Conservation (phyloP, 2,329 filamentous ascomycete species). For the Alternaria alternata region DNA sequence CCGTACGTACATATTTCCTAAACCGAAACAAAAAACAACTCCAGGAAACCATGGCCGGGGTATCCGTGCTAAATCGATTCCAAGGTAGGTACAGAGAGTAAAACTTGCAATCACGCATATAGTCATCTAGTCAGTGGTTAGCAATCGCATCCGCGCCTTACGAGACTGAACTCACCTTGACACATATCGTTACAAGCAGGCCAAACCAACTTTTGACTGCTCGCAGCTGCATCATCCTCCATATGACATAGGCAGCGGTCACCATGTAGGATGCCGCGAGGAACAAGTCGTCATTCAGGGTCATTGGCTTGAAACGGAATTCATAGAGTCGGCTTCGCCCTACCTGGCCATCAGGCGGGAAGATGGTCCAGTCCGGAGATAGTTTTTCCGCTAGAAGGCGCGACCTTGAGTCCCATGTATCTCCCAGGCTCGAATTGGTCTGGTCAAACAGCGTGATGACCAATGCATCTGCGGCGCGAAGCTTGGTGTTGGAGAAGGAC, state of each 20-base stretch:
- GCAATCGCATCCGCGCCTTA: background rate
- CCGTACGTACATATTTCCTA: constrained; percentile 71
- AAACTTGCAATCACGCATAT: constrained; percentile 81
- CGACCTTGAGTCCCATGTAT: constrained; percentile 70
- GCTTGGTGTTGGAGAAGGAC: constrained; percentile 70
- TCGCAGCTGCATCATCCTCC: constrained; percentile 72
- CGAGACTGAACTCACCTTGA: constrained; percentile 58
- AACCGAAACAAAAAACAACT: constrained; percentile 77
- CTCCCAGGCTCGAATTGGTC: constrained; percentile 69
- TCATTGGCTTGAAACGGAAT: constrained; percentile 80
- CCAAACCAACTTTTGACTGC: constrained; percentile 80
- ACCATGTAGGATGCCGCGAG: constrained; percentile 71
- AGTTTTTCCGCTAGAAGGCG: constrained; percentile 60
- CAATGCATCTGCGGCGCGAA: constrained; percentile 77
- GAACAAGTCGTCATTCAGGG: constrained; percentile 68
- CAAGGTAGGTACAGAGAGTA: constrained; percentile 77
- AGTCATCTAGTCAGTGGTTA: constrained; percentile 57
- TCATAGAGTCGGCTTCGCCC: constrained; percentile 72
- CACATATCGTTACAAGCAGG: constrained; percentile 73
- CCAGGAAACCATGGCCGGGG: constrained; percentile 78
- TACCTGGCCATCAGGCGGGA: constrained; percentile 66
- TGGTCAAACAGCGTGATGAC: constrained; percentile 80
- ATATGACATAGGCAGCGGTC: constrained; percentile 70
- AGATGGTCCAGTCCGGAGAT: constrained; percentile 68
- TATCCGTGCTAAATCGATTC: constrained; percentile 77